Evolutionary conservation across 140 eudicot species (phyloP).

Genomic region (Stevia rebaudiana): DNA sequence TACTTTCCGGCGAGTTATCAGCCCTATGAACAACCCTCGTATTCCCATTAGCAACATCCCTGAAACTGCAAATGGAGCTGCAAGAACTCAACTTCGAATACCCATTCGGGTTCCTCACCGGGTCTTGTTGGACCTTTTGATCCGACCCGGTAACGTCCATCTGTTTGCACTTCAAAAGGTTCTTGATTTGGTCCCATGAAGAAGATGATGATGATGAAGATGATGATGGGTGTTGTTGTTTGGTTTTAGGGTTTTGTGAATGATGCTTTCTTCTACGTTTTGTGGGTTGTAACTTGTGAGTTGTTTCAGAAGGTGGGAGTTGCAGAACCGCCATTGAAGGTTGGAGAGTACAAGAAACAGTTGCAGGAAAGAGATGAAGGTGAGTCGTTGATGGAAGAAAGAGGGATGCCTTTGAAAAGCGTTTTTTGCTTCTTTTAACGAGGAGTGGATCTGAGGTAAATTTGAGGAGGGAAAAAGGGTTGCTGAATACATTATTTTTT

Average conservation of each 20-base stretch:
- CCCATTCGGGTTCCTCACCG: slow-evolving; percentile 22
- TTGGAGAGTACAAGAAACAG: slow-evolving; percentile 19
- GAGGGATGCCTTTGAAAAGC: slow-evolving; percentile 45
- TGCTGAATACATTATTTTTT: slow-evolving; percentile 14
- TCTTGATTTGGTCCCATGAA: slow-evolving; percentile 90
- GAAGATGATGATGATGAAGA: slow-evolving; percentile 32
- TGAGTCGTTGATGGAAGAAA: slow-evolving; percentile 30
- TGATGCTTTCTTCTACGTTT: slow-evolving; percentile 44
- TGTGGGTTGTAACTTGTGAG: slow-evolving; percentile 38
- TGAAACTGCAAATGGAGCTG: slow-evolving; percentile 64
- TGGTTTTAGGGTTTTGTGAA: slow-evolving; percentile 27
- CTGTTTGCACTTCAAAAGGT: slow-evolving; percentile 66
- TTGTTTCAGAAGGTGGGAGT: slow-evolving; percentile 43
- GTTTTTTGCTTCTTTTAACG: slow-evolving; percentile 50
- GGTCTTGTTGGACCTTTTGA: slow-evolving; percentile 39
- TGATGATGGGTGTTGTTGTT: slow-evolving; percentile 15
- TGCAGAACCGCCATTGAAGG: slow-evolving; percentile 57
- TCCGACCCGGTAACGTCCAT: slow-evolving; percentile 43
- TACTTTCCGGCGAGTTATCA: slow-evolving; percentile 77
- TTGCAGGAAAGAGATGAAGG: background rate
- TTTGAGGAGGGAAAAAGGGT: slow-evolving; percentile 33
- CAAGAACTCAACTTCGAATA: slow-evolving; percentile 49
- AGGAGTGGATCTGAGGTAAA: slow-evolving; percentile 48
- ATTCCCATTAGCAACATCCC: slow-evolving; percentile 70
- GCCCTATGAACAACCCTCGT: slow-evolving; percentile 76